These are phyloP conservation scores for Dothiorella sarmentorum DNA, from an alignment of 2,329 filamentous ascomycete species.

Conservation along the genomic window DNA sequence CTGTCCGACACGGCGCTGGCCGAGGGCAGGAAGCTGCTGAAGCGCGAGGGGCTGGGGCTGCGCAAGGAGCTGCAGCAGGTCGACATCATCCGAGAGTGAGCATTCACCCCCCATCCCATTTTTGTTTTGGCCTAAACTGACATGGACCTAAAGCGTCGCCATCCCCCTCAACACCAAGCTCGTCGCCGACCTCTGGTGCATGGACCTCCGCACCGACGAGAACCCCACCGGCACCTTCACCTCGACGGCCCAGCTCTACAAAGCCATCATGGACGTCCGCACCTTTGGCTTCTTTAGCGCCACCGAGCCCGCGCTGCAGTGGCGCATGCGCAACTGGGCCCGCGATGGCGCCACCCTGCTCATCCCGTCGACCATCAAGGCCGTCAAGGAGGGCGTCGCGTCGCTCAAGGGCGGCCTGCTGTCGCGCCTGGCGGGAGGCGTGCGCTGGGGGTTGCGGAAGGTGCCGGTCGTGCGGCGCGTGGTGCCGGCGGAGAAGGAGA, in stretches of 20 bases:
- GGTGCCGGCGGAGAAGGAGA: neutral
- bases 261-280: slow-evolving; percentile 43
- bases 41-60: neutral
- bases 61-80: slow-evolving; percentile 5
- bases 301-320: slow-evolving; percentile 47
- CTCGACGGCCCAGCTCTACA: slow-evolving; percentile 55
- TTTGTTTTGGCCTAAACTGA: neutral
- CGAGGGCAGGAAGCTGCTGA: neutral
- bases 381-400: neutral
- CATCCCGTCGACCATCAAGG: slow-evolving; percentile 20
- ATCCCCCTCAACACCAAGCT: slow-evolving; percentile 28
- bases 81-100: slow-evolving; percentile 19
- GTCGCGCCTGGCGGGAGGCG: neutral
- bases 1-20: slow-evolving; percentile 6
- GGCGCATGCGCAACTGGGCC: slow-evolving; percentile 45
- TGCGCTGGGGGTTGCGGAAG: neutral
- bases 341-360: slow-evolving; percentile 40
- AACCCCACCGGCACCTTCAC: slow-evolving; percentile 39
- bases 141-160: slow-evolving; percentile 14
- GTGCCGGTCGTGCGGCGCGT: neutral
- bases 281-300: slow-evolving; percentile 48
- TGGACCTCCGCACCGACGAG: slow-evolving; percentile 22
- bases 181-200: slow-evolving; percentile 25
- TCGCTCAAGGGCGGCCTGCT: neutral
- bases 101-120: neutral